phyloP scores from a whole-genome alignment of 139 green algal genomes.

The Ettlia oleoabundans region DNA sequence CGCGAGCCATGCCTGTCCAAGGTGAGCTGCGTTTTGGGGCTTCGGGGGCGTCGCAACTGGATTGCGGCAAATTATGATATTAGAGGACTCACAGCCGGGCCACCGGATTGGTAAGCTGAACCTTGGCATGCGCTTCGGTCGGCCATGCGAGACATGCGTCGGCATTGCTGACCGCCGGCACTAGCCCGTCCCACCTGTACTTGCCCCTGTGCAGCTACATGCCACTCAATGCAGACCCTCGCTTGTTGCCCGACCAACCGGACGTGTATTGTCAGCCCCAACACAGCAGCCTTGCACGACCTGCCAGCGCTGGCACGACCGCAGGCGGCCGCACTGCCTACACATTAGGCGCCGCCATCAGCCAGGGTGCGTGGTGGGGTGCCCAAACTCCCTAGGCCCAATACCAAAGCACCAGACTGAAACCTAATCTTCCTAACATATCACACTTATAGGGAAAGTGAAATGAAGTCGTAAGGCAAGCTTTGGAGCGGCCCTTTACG shows the following conservation, averaged over 20 bases:
- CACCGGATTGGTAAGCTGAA: no score
- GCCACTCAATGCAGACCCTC: constrained; percentile 1
- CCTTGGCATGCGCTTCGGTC: neutral
- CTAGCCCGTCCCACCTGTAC: no score
- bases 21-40: neutral
- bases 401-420: no score
- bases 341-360: neutral
- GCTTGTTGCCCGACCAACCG: neutral
- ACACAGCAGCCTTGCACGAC: neutral
- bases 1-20: neutral
- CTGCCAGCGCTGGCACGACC: neutral
- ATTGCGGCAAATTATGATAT: no score
- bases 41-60: neutral
- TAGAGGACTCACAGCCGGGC: no score
- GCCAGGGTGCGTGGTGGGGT: constrained; percentile 2
- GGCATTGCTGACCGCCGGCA: neutral
- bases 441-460: no score
- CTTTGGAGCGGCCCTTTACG: neutral
- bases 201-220: neutral
- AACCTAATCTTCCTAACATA: no score
- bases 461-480: no score
- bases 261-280: neutral
- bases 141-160: neutral
- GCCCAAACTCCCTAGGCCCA: no score
- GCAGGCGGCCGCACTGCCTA: no score